Base-by-base conservation (phyloP, 2,329 filamentous ascomycete species). In the Ascochyta fabae region DNA sequence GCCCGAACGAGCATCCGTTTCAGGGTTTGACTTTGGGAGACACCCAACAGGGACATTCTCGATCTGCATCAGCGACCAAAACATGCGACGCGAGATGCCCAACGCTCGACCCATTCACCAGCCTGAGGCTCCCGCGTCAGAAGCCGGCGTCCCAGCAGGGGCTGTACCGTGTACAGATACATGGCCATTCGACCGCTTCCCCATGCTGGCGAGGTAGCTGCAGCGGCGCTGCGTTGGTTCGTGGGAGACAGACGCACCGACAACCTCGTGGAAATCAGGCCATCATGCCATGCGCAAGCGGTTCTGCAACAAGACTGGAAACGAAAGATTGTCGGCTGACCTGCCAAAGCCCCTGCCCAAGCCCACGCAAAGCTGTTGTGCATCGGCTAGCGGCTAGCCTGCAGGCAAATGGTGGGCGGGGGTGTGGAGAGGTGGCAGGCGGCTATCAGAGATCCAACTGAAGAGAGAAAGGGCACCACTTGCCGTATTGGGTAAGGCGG, bases 161-260 rank as follows among this genome's bases (percentile, higher is more conserved):
- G 23, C 6, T 35, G 42, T 16, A 35, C 34, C 19, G 19, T 19
- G 19, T 19, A 19, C 19, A 19, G 19, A 19, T 3, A 39, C 33
- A 16, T 47, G 54, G 54, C 34, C 38, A 16, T 48, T 10, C 19
- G 41, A 35, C 54, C 54, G 54, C 54, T 57, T 57, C 54, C 54
- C 48, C 54, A 52, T 48, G 48, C 53, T 57, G 54, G 54, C 54
- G 26, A 41, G 9, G 36, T 24, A 55, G 46, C 35, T 40, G 53
- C 47, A 38, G 38, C 36, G 47, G 35, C 36, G 36, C 31, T 29
- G 13, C 16, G 27, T 19, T 19, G 19, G 19, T 40, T 42, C 19
- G 29, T 33, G 31, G 36, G 38, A 27, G 29, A 13, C 29, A 19
- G 19, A 24, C 26, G 47, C 53, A 51, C 47, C 47, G 53, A 51